Base-by-base conservation (phyloP, 2,329 filamentous ascomycete genomes). In the Aspergillus neotritici region DNA sequence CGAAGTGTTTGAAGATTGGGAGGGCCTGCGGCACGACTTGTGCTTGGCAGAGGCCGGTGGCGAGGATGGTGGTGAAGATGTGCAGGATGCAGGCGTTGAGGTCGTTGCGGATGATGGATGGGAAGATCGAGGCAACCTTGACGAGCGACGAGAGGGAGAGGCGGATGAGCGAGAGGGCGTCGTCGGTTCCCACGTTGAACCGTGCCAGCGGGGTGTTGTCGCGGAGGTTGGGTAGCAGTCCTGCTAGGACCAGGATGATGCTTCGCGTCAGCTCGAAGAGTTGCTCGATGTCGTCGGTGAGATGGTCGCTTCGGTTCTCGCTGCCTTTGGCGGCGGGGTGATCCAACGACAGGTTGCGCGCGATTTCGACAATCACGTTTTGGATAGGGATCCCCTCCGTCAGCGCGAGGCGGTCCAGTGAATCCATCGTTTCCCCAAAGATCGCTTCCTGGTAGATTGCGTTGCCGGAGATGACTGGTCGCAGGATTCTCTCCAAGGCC, bases 241-340 rank as follows among this genome's bases (percentile, higher is more conserved):
- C 88, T 0, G 89, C 86, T 21, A 98, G 75, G 2, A 97, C 91
- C 7, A 98, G 75, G 12, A 97, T 91, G 50, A 97, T 96, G 61
- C 96, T 95, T 51, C 93, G 81, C 0, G 93, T 98, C 36, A 98
- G 75, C 67, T 98, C 93, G 58, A 98, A 98, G 0, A 98, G 77
- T 67, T 98, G 93, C 61, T 98, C 93, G 50, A 98, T 95, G 61
- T 98, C 93, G 59, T 98, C 93, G 0, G 88, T 94, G 9, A 98
- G 72, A 62, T 93, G 85, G 40, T 89, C 86, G 31, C 84, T 80
- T 25, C 76, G 71, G 49, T 79, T 75, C 50, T 81, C 75, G 37
- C 79, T 75, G 53, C 80, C 81, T 49, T 87, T 81, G 3, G 93
- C 91, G 2, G 90, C 94, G 2, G 91, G 91, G 65, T 98, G 93